Evolutionary conservation across 2,329 filamentous ascomycete genomes (phyloP).

Genomic region (Diaporthe australafricana): DNA sequence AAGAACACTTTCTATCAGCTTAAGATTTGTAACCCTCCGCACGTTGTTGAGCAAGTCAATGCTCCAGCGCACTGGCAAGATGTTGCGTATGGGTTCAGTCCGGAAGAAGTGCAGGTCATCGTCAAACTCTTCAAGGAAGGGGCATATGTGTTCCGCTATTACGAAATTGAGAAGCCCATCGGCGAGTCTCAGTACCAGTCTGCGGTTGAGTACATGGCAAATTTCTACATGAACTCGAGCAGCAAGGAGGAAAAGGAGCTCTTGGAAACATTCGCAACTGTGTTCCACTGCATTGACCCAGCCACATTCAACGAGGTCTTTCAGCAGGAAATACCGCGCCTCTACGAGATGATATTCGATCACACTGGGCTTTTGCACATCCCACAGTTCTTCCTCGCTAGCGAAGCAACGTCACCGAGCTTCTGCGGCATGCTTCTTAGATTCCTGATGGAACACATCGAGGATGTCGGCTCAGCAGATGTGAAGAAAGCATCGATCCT

Average conservation of each 20-base stretch:
- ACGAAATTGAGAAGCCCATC: slow-evolving; percentile 85
- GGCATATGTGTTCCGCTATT: slow-evolving; percentile 96
- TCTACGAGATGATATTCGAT: slow-evolving; percentile 98
- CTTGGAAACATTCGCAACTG: slow-evolving; percentile 95
- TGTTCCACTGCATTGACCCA: slow-evolving; percentile 98
- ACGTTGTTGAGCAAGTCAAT: slow-evolving; percentile 79
- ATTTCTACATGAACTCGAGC: slow-evolving; percentile 93
- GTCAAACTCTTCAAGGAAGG: slow-evolving; percentile 98
- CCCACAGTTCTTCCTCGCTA: slow-evolving; percentile 98
- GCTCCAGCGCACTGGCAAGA: slow-evolving; percentile 94
- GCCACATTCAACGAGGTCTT: slow-evolving; percentile 99
- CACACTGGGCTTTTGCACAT: slow-evolving; percentile 94
- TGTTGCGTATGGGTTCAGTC: slow-evolving; percentile 94
- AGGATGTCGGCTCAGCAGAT: slow-evolving; percentile 92
- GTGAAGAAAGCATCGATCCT: slow-evolving; percentile 94
- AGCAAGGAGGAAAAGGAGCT: slow-evolving; percentile 97
- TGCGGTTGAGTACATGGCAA: slow-evolving; percentile 91
- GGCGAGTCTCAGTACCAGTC: slow-evolving; percentile 81
- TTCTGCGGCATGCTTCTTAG: slow-evolving; percentile 98
- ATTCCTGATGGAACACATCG: slow-evolving; percentile 96
- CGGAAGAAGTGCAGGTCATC: slow-evolving; percentile 96
- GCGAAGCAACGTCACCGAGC: slow-evolving; percentile 95
- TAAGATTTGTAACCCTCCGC: slow-evolving; percentile 84
- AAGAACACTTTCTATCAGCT: slow-evolving; percentile 98
- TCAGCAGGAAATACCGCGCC: slow-evolving; percentile 93